phyloP scores from a whole-genome alignment of 352 stramenopile genomes.

The Phytophthora chlamydospora region DNA sequence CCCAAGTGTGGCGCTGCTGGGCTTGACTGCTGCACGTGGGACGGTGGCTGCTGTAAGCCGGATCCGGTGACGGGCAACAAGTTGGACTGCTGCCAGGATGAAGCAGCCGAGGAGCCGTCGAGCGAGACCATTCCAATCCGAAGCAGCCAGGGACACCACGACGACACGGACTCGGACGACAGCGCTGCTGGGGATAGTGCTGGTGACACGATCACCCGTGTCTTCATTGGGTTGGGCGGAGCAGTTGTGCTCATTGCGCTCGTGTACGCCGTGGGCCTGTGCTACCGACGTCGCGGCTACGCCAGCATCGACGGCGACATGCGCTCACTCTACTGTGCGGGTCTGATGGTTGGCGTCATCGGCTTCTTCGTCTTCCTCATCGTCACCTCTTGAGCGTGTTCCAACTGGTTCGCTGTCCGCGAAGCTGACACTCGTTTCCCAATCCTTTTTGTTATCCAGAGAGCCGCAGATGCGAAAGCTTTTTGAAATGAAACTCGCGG shows the following conservation, averaged over 20 bases:
- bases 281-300: slow-evolving; percentile 75
- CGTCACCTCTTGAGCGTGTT: slow-evolving; percentile 45
- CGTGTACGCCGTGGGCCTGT: slow-evolving; percentile 53
- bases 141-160: slow-evolving; percentile 15
- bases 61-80: slow-evolving; percentile 35
- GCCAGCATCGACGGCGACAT: slow-evolving; percentile 62
- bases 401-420: slow-evolving; percentile 3
- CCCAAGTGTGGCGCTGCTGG: slow-evolving; percentile 46
- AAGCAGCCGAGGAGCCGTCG: slow-evolving; percentile 8
- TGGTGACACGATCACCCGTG: slow-evolving; percentile 24
- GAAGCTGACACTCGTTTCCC: slow-evolving; percentile 13
- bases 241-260: slow-evolving; percentile 47
- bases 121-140: slow-evolving; percentile 20
- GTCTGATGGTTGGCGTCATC: slow-evolving; percentile 59
- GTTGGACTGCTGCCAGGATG: slow-evolving; percentile 49
- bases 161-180: slow-evolving; percentile 27
- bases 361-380: slow-evolving; percentile 79
- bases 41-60: slow-evolving; percentile 50
- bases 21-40: slow-evolving; percentile 51
- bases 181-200: slow-evolving; percentile 13
- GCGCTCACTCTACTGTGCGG: slow-evolving; percentile 68
- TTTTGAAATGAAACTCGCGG: slow-evolving; percentile 27
- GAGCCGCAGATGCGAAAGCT: slow-evolving; percentile 13
- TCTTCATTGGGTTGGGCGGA: slow-evolving; percentile 50
- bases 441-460: slow-evolving; percentile 13